Conservation (phyloP, 2,329 filamentous ascomycete genomes). For the Pseudogymnoascus sp. region DNA sequence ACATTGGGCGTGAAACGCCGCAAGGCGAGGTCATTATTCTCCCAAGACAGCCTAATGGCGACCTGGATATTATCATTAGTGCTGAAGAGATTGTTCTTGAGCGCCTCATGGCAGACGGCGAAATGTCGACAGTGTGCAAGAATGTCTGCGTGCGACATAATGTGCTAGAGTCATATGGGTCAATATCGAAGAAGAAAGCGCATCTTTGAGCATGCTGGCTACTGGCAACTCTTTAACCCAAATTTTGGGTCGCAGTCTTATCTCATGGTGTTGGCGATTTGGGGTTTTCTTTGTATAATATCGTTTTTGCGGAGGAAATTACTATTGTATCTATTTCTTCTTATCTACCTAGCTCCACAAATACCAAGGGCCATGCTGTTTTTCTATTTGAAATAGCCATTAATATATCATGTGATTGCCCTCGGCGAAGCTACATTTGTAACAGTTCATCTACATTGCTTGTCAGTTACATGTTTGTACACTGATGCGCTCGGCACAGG, state of each 20-base stretch:
- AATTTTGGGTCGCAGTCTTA: background rate
- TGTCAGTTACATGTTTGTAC: background rate
- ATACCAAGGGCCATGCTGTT: background rate
- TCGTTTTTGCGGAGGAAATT: background rate
- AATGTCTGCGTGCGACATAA: constrained; percentile 1
- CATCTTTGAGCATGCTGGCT: background rate
- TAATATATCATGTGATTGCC: background rate
- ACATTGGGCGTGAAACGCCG: background rate
- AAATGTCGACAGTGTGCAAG: background rate
- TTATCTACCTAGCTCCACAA: background rate
- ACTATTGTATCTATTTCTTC: background rate
- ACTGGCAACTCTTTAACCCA: background rate
- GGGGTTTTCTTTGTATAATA: background rate
- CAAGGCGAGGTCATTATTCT: constrained; percentile 4
- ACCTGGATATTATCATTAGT: background rate
- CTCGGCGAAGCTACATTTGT: background rate
- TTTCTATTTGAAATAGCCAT: background rate
- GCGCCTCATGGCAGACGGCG: background rate
- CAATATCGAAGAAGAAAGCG: background rate
- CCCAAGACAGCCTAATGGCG: background rate
- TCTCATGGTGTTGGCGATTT: background rate
- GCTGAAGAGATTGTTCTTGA: constrained; percentile 4
- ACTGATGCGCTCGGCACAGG: too few relatives aligned
- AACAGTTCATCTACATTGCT: background rate
- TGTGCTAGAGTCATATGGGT: background rate